A percentile compares a stretch with the other conserved stretches of the same genome.
Evolutionary conservation across 345 rosid genomes (phyloP).

Genomic region (Acer negundo): DNA sequence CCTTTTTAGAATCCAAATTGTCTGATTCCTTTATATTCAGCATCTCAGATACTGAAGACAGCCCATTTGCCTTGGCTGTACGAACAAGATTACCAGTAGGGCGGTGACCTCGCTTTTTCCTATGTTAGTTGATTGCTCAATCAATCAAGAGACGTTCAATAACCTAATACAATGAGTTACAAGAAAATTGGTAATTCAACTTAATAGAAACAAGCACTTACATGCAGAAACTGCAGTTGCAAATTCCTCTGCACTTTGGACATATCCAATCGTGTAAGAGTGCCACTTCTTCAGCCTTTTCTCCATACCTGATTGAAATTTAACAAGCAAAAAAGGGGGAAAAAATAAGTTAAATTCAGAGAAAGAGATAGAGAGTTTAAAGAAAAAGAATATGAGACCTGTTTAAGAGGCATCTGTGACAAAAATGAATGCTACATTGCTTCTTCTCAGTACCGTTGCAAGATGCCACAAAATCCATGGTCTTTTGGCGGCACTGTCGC

Average conservation of each 20-base stretch:
- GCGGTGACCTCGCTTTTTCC: conserved; percentile 68
- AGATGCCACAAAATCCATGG: conserved; percentile 43
- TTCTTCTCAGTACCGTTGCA: conserved; percentile 43
- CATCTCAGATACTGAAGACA: conserved; percentile 65
- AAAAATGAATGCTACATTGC: conserved; percentile 50
- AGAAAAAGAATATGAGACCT: conserved; percentile 40
- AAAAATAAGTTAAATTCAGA: not conserved
- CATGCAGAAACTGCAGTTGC: conserved; percentile 86
- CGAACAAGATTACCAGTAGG: conserved; percentile 70
- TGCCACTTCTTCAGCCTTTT: conserved; percentile 53
- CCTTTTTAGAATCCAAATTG: conserved; percentile 28
- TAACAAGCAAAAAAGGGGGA: not conserved
- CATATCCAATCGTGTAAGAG: conserved; percentile 59
- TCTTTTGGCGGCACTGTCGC: conserved; percentile 77
- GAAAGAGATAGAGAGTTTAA: not conserved
- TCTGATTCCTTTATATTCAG: conserved; percentile 46
- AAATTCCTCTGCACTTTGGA: conserved; percentile 69
- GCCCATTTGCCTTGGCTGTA: conserved; percentile 62
- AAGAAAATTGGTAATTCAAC: not conserved
- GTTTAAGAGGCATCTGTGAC: conserved; percentile 66
- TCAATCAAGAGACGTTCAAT: not conserved
- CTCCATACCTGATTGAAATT: conserved; percentile 58
- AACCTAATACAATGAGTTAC: not conserved
- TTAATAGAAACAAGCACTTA: conserved; percentile 27
- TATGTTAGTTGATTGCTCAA: conserved; percentile 20